A percentile compares a stretch with the other conserved stretches of the same genome.
Evolutionary conservation across 2,329 filamentous ascomycete species (phyloP).

Genomic region (Claviceps sp.): DNA sequence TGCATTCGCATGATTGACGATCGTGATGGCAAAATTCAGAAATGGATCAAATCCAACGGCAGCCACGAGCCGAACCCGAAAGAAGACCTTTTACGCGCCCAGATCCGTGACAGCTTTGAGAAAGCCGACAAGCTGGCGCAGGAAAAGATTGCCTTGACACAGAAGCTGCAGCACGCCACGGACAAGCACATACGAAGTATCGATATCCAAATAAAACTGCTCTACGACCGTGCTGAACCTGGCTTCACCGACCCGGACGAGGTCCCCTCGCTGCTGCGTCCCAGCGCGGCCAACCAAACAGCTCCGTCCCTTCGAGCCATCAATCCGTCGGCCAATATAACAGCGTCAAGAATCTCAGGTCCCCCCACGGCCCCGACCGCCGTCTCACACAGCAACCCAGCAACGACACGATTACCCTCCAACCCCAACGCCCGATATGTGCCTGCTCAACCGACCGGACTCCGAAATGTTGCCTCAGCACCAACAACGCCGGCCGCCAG

Average conservation of each 20-base stretch:
- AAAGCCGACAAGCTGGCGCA: conserved; percentile 57
- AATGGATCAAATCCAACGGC: conserved; percentile 66
- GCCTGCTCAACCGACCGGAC: conserved; percentile 28
- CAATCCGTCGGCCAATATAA: conserved; percentile 26
- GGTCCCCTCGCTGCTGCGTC: conserved; percentile 47
- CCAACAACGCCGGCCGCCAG: conserved; percentile 47
- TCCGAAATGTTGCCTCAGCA: conserved; percentile 36
- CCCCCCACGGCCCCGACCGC: conserved; percentile 15
- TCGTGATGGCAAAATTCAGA: conserved; percentile 63
- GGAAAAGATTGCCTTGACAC: conserved; percentile 59
- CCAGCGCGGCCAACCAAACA: conserved; percentile 39
- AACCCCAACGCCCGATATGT: conserved; percentile 34
- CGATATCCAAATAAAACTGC: conserved; percentile 48
- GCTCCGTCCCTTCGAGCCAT: conserved; percentile 27
- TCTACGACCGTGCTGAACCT: conserved; percentile 48
- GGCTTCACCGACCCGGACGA: conserved; percentile 50
- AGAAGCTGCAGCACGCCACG: conserved; percentile 46
- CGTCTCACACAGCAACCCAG: conserved; percentile 25
- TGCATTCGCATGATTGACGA: conserved; percentile 56
- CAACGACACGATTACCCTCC: conserved; percentile 28
- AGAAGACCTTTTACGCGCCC: conserved; percentile 53
- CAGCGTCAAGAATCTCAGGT: conserved; percentile 9
- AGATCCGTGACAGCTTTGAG: conserved; percentile 54
- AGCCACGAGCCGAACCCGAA: conserved; percentile 62
- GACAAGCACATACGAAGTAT: conserved; percentile 51